Evolutionary conservation across 2,329 filamentous ascomycete genomes (phyloP).

Genomic region (Fusarium sacchari): DNA sequence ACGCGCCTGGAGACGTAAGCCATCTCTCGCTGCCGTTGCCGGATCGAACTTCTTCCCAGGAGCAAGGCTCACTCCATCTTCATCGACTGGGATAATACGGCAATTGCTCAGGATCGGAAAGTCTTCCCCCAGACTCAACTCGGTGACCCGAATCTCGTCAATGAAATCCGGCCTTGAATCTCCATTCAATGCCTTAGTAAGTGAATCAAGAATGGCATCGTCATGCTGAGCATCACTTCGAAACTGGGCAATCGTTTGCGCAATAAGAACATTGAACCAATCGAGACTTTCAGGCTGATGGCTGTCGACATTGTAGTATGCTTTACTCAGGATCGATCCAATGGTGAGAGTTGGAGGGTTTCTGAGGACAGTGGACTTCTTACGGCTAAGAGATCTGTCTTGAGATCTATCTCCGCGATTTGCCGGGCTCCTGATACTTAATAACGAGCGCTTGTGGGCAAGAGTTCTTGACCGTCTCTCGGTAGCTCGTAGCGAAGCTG

Average conservation of each 20-base stretch:
- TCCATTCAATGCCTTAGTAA: conserved; percentile 90
- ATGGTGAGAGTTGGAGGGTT: conserved; percentile 83
- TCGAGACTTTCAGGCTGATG: conserved; percentile 97
- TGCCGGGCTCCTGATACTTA: conserved; percentile 66
- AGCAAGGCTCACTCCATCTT: conserved; percentile 73
- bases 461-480: conserved; percentile 78
- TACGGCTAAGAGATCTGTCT: conserved; percentile 64
- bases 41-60: conserved; percentile 62
- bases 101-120: conserved; percentile 99
- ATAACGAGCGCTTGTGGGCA: conserved; percentile 78
- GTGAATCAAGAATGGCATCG: conserved; percentile 85
- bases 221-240: conserved; percentile 91
- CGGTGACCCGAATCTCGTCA: conserved; percentile 92
- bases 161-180: conserved; percentile 87
- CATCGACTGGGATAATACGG: conserved; percentile 89
- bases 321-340: conserved; percentile 94
- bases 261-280: conserved; percentile 98
- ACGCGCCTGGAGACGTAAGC: conserved; percentile 85
- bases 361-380: conserved; percentile 77
- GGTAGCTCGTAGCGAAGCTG: conserved; percentile 78
- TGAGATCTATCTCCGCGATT: conserved; percentile 54
- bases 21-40: conserved; percentile 65
- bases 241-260: conserved; percentile 96
- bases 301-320: conserved; percentile 94
- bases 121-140: conserved; percentile 93